A percentile compares a stretch with the other conserved stretches of the same genome.
Conservation (phyloP, 1,139 yeast genomes). For the Arxiozyma heterogenica region DNA sequence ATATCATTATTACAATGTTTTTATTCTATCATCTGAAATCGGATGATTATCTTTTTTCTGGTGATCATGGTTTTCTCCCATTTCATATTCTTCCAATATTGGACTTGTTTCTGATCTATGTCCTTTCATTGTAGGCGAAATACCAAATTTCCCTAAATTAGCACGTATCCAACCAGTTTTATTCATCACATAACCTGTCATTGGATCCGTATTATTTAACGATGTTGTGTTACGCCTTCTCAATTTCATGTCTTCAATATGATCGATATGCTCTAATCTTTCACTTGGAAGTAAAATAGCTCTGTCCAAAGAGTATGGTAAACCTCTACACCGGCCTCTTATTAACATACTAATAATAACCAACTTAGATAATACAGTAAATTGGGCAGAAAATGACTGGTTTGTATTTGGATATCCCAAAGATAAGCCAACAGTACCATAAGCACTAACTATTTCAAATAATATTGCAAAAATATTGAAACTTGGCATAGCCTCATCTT, state of each 20-base stretch:
- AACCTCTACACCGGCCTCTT: conserved; percentile 59
- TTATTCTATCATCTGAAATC: background rate
- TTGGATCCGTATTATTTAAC: conserved; percentile 11
- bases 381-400: conserved; percentile 68
- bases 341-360: conserved; percentile 76
- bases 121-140: background rate
- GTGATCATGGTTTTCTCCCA: background rate
- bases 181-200: conserved; percentile 15
- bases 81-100: conserved; percentile 2
- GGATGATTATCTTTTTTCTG: background rate
- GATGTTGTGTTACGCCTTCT: conserved; percentile 8
- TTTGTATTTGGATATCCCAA: conserved; percentile 63
- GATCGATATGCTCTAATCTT: conserved; percentile 57
- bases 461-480: conserved; percentile 64
- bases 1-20: background rate
- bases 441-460: conserved; percentile 88
- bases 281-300: conserved; percentile 82
- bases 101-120: background rate
- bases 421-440: conserved; percentile 89
- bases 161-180: conserved; percentile 8
- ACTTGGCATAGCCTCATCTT: conserved; percentile 35
- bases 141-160: conserved; percentile 5
- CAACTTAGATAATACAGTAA: conserved; percentile 63
- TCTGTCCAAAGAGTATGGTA: conserved; percentile 86
- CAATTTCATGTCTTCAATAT: conserved; percentile 42